A percentile compares a stretch with the other conserved stretches of the same genome.
phyloP scores from a whole-genome alignment of 176 grass and related monocot species.

The Carex littledalei region DNA sequence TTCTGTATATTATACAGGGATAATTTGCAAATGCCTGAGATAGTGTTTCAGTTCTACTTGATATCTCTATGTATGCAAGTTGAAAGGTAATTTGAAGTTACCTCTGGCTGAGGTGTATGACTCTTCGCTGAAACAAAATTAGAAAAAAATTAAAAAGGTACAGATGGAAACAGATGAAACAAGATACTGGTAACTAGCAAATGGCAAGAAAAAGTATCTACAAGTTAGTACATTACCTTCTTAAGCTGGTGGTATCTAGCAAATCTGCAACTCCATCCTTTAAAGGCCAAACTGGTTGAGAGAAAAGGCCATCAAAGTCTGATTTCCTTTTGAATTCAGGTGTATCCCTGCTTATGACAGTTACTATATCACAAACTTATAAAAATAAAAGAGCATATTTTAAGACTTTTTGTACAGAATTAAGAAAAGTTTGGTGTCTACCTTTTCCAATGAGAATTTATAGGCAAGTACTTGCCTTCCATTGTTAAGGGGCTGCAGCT shows the following conservation, averaged over 20 bases:
- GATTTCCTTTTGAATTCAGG: slow-evolving; percentile 18
- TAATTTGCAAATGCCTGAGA: not conserved
- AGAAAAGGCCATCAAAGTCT: not conserved
- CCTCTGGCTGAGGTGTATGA: not conserved
- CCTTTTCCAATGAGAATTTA: slow-evolving; percentile 15
- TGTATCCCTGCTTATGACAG: slow-evolving; percentile 7
- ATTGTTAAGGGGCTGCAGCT: not conserved
- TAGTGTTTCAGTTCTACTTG: not conserved
- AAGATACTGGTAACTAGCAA: not conserved
- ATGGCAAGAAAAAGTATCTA: not conserved
- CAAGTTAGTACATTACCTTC: slow-evolving; percentile 7
- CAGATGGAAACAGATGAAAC: not conserved
- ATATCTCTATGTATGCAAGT: not conserved
- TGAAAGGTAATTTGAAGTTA: not conserved
- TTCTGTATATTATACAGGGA: not conserved
- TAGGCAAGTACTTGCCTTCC: not conserved
- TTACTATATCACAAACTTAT: not conserved
- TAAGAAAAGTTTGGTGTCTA: not conserved
- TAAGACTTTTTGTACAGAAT: not conserved
- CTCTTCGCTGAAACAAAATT: slow-evolving; percentile 9
- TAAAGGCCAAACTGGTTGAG: slow-evolving; percentile 14
- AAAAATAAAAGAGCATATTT: not conserved
- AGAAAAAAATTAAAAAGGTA: not conserved
- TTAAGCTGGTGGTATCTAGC: slow-evolving; percentile 17
- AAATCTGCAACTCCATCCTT: slow-evolving; percentile 15